Evolutionary conservation across 495 filamentous ascomycete species (phyloP).

Genomic region (Aspergillus egyptiacus): DNA sequence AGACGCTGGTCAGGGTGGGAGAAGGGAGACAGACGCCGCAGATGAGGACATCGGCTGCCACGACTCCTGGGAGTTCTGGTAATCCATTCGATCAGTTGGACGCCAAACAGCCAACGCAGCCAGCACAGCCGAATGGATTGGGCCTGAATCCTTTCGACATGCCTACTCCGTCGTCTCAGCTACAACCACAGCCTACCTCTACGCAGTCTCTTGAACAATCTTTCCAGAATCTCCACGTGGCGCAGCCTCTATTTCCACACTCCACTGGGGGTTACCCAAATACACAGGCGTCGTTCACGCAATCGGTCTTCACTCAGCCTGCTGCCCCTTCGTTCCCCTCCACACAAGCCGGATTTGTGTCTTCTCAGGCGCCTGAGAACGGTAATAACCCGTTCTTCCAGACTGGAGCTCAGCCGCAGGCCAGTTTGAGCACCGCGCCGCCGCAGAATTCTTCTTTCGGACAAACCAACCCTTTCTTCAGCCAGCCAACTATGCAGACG

Average conservation of each 20-base stretch:
- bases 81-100: slow-evolving; percentile 50
- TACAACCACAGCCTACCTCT: slow-evolving; percentile 41
- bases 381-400: slow-evolving; percentile 66
- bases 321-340: slow-evolving; percentile 57
- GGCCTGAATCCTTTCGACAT: slow-evolving; percentile 66
- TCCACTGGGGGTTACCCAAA: slow-evolving; percentile 70
- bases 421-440: slow-evolving; percentile 26
- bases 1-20: slow-evolving; percentile 73
- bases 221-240: slow-evolving; percentile 67
- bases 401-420: slow-evolving; percentile 36
- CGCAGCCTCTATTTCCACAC: slow-evolving; percentile 72
- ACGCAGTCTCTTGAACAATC: slow-evolving; percentile 60
- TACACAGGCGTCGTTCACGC: slow-evolving; percentile 44
- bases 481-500: slow-evolving; percentile 26
- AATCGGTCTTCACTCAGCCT: slow-evolving; percentile 47
- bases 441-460: slow-evolving; percentile 25
- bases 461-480: slow-evolving; percentile 52
- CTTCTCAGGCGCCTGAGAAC: slow-evolving; percentile 36
- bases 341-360: slow-evolving; percentile 42
- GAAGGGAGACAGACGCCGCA: slow-evolving; percentile 50
- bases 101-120: slow-evolving; percentile 29
- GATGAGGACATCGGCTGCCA: slow-evolving; percentile 30
- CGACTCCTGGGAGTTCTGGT: slow-evolving; percentile 24
- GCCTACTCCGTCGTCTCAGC: slow-evolving; percentile 28
- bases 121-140: slow-evolving; percentile 12